Evolutionary conservation across 108 stramenopile genomes (phyloP), one percentile per base, ranked within the genome.

Genomic region (Parietichytrium sp.): DNA sequence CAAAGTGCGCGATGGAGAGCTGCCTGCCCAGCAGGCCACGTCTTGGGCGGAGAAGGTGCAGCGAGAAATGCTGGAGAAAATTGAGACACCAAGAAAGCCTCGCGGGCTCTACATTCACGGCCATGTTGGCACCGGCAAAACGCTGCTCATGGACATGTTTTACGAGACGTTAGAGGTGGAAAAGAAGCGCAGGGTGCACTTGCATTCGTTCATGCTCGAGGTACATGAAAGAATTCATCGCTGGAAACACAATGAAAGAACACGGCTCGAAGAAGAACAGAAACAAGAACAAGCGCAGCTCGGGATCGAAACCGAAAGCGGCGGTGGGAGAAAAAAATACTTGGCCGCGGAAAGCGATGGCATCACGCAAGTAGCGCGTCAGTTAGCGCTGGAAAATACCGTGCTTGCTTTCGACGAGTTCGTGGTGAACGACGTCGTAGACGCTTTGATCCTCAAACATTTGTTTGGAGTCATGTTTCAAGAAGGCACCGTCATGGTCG

Each of bases 121-220:
- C 3, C 52, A 54, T 8, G 83, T 84, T 82, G 96, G 96, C 31
- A 94, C 93, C 25, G 96, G 96, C 79, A 96, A 96, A 87, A 94
- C 94, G 6, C 94, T 94, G 3, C 94, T 96, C 82, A 94, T 96
- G 15, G 85, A 93, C 49, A 94, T 94, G 94, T 90, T 96, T 29
- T 84, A 20, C 48, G 48, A 80, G 12, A 33, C 49, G 2, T 18
- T 23, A 26, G 23, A 16, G 3, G 38, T 38, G 6, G 25, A 54
- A 0, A 23, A 26, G 45, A 38, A 38, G 36, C 81, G 81, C 8
- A 79, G 83, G n/a, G 79, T 81, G n/a, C 83, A 84, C 38, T 80
- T 84, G 51, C 83, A 84, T 42, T 50, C 42, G 45, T 84, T 80
- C 49, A 84, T 84, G 83, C 16, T 52, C 20, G 79, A 84, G 16